Evolutionary conservation across 441 rosid genomes (phyloP).

Genomic region (Erodium moschatum): DNA sequence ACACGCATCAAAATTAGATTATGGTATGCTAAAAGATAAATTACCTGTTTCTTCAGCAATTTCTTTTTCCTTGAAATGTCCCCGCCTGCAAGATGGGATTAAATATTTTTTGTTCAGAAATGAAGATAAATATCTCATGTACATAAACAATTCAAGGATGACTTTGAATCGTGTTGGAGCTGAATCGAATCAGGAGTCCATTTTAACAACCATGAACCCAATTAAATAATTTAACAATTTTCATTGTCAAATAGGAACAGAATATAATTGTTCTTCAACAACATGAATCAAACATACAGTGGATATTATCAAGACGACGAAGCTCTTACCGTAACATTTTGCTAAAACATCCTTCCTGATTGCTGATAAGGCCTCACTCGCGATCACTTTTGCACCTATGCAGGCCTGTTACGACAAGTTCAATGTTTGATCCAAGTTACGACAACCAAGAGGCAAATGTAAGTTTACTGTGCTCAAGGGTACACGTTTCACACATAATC

Average conservation of each 20-base stretch:
- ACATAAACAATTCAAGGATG: background rate
- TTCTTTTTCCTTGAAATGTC: conserved; percentile 90
- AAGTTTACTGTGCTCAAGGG: no score
- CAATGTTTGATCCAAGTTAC: conserved; percentile 13
- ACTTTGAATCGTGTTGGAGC: background rate
- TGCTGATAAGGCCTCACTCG: conserved; percentile 84
- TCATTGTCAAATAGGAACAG: background rate
- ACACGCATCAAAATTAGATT: background rate
- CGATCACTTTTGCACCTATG: conserved; percentile 91
- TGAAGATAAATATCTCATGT: background rate
- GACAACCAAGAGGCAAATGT: background rate
- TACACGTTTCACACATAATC: no score
- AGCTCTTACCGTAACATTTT: conserved; percentile 76
- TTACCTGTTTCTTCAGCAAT: conserved; percentile 87
- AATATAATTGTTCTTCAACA: background rate
- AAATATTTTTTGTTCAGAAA: background rate
- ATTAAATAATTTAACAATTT: background rate
- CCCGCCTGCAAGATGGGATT: conserved; percentile 46
- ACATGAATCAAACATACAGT: background rate
- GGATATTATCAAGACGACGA: background rate
- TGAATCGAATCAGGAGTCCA: background rate
- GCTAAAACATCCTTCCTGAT: conserved; percentile 95
- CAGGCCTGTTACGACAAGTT: conserved; percentile 54
- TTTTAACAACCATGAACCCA: background rate
- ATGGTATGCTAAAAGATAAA: background rate